Percentiles rank a stretch among this genome's conserved stretches.
These are phyloP conservation scores for Kodamaea leandrae DNA, from an alignment of 805 yeast genomes.

Conservation along the genomic window DNA sequence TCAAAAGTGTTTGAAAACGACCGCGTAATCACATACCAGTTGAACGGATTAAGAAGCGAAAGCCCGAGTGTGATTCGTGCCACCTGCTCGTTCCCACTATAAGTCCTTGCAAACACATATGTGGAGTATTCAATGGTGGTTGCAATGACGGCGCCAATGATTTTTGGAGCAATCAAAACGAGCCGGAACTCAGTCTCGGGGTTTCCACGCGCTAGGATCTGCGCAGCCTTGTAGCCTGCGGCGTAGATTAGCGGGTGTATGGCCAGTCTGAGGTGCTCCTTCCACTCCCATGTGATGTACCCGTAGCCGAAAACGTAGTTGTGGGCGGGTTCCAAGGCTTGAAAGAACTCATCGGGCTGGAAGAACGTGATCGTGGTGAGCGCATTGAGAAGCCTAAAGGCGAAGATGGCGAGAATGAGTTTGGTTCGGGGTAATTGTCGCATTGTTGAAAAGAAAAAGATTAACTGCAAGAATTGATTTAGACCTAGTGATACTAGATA, in stretches of 20 bases:
- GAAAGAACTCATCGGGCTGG: conserved; percentile 97
- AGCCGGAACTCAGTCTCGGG: conserved; percentile 23
- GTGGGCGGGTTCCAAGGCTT: conserved; percentile 91
- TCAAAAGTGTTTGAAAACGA: conserved; percentile 86
- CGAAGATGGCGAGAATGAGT: conserved; percentile 17
- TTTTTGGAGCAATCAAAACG: conserved; percentile 56
- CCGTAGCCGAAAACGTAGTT: conserved; percentile 73
- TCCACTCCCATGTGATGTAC: conserved; percentile 94
- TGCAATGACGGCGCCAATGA: conserved; percentile 67
- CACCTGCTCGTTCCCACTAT: conserved; percentile 30
- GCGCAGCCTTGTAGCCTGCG: conserved; percentile 35
- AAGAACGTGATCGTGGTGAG: conserved; percentile 69
- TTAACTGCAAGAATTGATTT: too few relatives aligned
- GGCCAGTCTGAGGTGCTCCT: conserved; percentile 66
- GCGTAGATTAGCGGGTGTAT: conserved; percentile 76
- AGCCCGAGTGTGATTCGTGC: conserved; percentile 46
- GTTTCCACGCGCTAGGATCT: background rate
- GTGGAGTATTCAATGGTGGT: conserved; percentile 67
- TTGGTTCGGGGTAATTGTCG: background rate
- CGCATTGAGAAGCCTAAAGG: conserved; percentile 60
- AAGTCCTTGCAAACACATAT: conserved; percentile 44
- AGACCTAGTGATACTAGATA: too few relatives aligned
- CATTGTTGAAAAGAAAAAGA: background rate
- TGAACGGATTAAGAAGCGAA: conserved; percentile 68
- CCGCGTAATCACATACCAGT: conserved; percentile 77